These are phyloP conservation scores for Cadophora malorum DNA, from an alignment of 2,329 filamentous ascomycete species.

Conservation along the genomic window DNA sequence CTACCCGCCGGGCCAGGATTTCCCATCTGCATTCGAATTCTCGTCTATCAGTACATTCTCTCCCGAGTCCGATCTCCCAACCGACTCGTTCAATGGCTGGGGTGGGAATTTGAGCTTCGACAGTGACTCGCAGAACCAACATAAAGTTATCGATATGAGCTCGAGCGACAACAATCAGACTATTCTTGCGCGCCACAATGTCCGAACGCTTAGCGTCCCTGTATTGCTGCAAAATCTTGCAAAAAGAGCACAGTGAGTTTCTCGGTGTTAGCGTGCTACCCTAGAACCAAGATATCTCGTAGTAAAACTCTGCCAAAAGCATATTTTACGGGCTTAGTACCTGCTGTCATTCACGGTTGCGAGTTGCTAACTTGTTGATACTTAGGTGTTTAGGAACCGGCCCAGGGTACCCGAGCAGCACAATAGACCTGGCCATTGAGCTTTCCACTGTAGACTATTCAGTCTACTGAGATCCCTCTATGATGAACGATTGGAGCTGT, in stretches of 20 bases:
- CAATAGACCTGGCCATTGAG: constrained; percentile 8
- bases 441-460: constrained; percentile 5
- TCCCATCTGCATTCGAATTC: background rate
- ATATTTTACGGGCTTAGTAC: too few relatives aligned
- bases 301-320: too few relatives aligned
- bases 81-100: background rate
- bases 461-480: background rate
- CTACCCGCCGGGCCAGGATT: background rate
- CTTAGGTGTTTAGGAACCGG: background rate
- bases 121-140: background rate
- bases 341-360: too few relatives aligned
- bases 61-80: background rate
- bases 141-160: background rate
- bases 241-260: background rate
- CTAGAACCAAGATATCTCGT: too few relatives aligned
- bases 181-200: background rate
- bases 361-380: background rate
- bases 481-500: background rate
- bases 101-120: background rate
- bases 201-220: constrained; percentile 3
- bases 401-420: background rate
- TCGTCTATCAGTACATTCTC: background rate
- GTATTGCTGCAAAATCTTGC: background rate
- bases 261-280: background rate
- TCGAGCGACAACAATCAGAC: background rate